These are phyloP conservation scores for Backusella sp. DNA, from an alignment of 192 early-diverging fungal genomes.

Conservation along the genomic window DNA sequence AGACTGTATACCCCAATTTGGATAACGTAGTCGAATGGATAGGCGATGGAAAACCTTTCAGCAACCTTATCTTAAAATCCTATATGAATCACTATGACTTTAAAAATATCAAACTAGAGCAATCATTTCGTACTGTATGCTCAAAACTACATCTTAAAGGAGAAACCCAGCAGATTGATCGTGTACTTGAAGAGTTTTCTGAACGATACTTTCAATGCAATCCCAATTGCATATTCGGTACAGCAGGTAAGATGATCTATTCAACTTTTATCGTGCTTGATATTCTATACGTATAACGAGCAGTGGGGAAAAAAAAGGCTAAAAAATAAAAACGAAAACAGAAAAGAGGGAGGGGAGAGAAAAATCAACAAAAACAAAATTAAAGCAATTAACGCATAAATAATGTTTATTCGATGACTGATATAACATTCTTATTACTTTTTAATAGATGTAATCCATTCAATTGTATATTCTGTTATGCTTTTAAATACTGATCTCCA, in stretches of 20 bases:
- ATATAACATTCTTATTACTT: background rate
- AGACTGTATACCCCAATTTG: constrained; percentile 19
- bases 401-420: background rate
- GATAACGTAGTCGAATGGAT: constrained; percentile 35
- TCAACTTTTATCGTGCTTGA: background rate
- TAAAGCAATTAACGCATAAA: background rate
- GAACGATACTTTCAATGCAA: constrained; percentile 83
- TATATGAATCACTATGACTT: constrained; percentile 38
- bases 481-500: constrained; percentile 94
- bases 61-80: constrained; percentile 15
- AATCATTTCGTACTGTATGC: constrained; percentile 54
- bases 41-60: constrained; percentile 30
- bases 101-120: constrained; percentile 23
- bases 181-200: constrained; percentile 83
- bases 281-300: background rate
- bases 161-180: constrained; percentile 91
- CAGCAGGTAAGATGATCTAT: constrained; percentile 27
- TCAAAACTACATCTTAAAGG: constrained; percentile 78
- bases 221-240: constrained; percentile 50
- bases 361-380: background rate
- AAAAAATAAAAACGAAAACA: background rate
- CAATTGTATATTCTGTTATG: constrained; percentile 81
- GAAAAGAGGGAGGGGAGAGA: background rate
- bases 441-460: constrained; percentile 75
- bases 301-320: background rate